Evolutionary conservation across 202 grass and related monocot species (phyloP).

Genomic region (Brachypodium distachyon): DNA sequence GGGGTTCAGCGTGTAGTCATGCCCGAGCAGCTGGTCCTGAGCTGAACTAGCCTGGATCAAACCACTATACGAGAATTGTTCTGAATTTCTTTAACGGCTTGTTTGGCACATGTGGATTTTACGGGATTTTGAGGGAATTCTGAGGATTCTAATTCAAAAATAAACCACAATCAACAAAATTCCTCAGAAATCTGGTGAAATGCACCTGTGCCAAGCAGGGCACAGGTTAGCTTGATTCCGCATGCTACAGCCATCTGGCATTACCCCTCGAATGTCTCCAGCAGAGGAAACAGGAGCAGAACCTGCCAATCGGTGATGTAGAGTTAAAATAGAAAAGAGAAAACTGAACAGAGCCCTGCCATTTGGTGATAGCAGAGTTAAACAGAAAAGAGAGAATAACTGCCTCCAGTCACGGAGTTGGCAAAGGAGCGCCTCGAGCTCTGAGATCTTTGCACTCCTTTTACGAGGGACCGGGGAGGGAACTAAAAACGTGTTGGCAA

Average conservation of each 20-base stretch:
- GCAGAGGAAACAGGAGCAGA: not conserved
- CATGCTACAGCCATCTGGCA: not conserved
- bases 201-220: no score
- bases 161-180: no score
- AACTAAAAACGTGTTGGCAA: slow-evolving; percentile 1
- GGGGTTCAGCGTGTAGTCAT: no score
- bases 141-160: no score
- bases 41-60: no score
- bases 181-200: no score
- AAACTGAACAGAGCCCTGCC: not conserved
- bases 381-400: not conserved
- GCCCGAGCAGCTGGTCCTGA: no score
- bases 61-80: no score
- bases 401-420: not conserved
- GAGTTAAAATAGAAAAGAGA: not conserved
- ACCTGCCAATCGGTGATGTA: not conserved
- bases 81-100: no score
- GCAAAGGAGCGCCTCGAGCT: slow-evolving; percentile 12
- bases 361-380: not conserved
- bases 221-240: no score
- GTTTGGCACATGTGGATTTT: no score
- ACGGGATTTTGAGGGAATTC: no score
- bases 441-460: not conserved
- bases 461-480: not conserved
- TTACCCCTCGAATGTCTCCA: not conserved